Percentiles rank a stretch among this genome's conserved stretches.
Evolutionary conservation across 2,329 filamentous ascomycete species (phyloP).

Genomic region (Penicillium sp.): DNA sequence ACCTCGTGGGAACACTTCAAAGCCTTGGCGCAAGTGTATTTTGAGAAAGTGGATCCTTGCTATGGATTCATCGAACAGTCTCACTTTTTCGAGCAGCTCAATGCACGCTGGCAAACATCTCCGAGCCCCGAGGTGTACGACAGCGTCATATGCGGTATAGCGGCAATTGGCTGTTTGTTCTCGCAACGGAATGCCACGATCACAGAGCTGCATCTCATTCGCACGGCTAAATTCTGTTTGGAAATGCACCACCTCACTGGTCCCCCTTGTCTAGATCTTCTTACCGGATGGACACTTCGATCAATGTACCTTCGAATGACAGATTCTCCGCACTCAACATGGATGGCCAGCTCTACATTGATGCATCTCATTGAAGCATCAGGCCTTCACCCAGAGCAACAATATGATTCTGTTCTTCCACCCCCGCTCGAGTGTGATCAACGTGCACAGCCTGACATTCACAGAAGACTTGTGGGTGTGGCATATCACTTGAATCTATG

Average conservation of each 20-base stretch:
- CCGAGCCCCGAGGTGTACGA: slow-evolving; percentile 38
- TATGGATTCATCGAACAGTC: slow-evolving; percentile 50
- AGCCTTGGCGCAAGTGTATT: slow-evolving; percentile 47
- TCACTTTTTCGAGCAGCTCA: slow-evolving; percentile 20
- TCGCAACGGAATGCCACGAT: slow-evolving; percentile 43
- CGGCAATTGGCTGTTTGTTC: slow-evolving; percentile 53
- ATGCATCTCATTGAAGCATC: slow-evolving; percentile 55
- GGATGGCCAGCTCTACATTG: slow-evolving; percentile 31
- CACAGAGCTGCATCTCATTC: slow-evolving; percentile 49
- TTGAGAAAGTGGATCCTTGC: slow-evolving; percentile 50
- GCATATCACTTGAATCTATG: slow-evolving; percentile 58
- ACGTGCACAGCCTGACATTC: slow-evolving; percentile 29
- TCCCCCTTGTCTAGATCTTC: slow-evolving; percentile 25
- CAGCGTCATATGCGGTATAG: slow-evolving; percentile 51
- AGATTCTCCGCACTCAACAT: slow-evolving; percentile 50
- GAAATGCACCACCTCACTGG: slow-evolving; percentile 31
- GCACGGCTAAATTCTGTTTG: slow-evolving; percentile 44
- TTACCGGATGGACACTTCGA: slow-evolving; percentile 49
- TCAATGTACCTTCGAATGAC: slow-evolving; percentile 53
- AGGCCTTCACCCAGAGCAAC: slow-evolving; percentile 24
- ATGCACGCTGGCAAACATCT: slow-evolving; percentile 22
- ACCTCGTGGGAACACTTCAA: slow-evolving; percentile 48
- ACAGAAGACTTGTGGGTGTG: slow-evolving; percentile 47
- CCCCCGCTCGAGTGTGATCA: slow-evolving; percentile 13
- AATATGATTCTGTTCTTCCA: slow-evolving; percentile 15